A percentile compares a stretch with the other conserved stretches of the same genome.
phyloP scores from a whole-genome alignment of 106 monocot genomes.

The Chionographis japonica region DNA sequence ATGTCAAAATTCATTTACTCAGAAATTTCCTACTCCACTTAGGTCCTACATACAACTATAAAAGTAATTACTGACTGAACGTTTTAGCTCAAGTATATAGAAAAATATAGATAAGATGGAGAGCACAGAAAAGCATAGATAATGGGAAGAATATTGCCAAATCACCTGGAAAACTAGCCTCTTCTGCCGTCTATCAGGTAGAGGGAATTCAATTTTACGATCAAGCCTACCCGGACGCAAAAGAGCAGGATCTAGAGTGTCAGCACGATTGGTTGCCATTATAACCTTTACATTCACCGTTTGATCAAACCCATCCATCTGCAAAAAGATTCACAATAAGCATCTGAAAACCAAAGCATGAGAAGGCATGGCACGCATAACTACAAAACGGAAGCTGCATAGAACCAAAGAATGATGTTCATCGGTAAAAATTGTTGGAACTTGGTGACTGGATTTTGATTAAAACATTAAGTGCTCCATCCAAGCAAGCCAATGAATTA shows the following conservation, averaged over 20 bases:
- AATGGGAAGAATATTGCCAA: not conserved
- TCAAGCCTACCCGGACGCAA: constrained; percentile 92
- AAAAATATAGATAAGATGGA: too few relatives aligned
- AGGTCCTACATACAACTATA: too few relatives aligned
- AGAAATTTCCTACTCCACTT: too few relatives aligned
- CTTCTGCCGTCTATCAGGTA: constrained; percentile 87
- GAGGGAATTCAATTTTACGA: constrained; percentile 94
- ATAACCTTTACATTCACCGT: constrained; percentile 99
- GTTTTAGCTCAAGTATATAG: too few relatives aligned
- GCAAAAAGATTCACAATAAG: constrained; percentile 13
- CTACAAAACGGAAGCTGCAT: too few relatives aligned
- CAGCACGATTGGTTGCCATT: constrained; percentile 98
- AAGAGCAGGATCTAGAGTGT: constrained; percentile 94
- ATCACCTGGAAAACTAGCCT: constrained; percentile 90
- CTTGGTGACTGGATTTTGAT: too few relatives aligned
- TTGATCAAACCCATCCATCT: constrained; percentile 99
- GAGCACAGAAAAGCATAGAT: too few relatives aligned
- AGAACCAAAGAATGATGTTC: not conserved
- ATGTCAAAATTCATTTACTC: too few relatives aligned
- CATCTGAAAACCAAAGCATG: not conserved
- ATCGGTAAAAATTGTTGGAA: not conserved
- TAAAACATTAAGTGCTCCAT: too few relatives aligned
- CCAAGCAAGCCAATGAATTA: too few relatives aligned
- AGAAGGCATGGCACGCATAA: not conserved
- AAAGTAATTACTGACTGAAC: too few relatives aligned